Evolutionary conservation across 1,284 basidiomycete species (phyloP).

Genomic region (Athelia psychrophila): DNA sequence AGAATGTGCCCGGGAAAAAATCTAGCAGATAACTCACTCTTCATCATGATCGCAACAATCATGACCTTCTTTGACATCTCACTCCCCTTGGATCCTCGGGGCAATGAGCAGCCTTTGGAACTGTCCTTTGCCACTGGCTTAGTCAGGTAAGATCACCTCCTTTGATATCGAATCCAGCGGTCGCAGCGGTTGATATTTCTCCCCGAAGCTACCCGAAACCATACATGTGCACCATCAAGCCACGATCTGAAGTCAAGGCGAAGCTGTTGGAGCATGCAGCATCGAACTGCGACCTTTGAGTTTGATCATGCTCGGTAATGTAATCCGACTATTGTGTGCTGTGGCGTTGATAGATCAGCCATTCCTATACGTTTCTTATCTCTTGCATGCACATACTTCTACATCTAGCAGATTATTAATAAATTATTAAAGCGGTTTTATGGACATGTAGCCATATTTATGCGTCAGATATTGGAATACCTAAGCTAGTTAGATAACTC

Average conservation of each 20-base stretch:
- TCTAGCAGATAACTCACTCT: constrained; percentile 8
- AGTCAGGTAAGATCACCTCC: not conserved
- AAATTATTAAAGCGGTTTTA: too few relatives aligned
- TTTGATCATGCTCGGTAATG: too few relatives aligned
- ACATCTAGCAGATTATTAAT: too few relatives aligned
- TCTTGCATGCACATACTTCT: too few relatives aligned
- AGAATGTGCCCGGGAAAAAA: constrained; percentile 11
- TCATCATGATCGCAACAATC: not conserved
- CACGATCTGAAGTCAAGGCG: not conserved
- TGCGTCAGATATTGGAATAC: too few relatives aligned
- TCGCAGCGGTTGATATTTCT: not conserved
- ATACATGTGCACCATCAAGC: not conserved
- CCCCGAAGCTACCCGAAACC: not conserved
- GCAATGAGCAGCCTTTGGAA: not conserved
- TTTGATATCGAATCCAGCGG: not conserved
- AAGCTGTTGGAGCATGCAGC: too few relatives aligned
- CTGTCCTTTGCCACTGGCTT: not conserved
- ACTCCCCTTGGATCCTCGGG: not conserved
- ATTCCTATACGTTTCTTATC: too few relatives aligned
- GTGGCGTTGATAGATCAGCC: too few relatives aligned
- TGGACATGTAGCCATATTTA: too few relatives aligned
- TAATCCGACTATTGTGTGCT: too few relatives aligned
- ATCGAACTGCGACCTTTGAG: too few relatives aligned
- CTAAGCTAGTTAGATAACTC: too few relatives aligned
- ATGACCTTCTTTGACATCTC: not conserved